Base-by-base conservation (phyloP, 805 yeast genomes). In the Metschnikowia baotianmanensis region DNA sequence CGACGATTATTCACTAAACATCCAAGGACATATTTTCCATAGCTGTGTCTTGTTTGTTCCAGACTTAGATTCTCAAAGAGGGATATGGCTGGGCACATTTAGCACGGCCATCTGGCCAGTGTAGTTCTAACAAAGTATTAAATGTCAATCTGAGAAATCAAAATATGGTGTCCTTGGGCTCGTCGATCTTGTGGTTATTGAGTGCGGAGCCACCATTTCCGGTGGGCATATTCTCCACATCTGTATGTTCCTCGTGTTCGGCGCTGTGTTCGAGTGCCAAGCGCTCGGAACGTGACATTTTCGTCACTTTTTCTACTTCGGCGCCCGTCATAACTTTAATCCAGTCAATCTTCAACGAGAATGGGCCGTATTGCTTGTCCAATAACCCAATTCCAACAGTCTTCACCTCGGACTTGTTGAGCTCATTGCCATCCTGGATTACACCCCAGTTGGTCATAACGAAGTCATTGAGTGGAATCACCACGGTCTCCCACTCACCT, bases 391-490 rank as follows among this genome's bases (percentile, higher is more conserved):
- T 63, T 2, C 96, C 96, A 15, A 86, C 67, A 4, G 90, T 82
- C 52, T 80, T 79, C 37, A 86, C 77, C 47, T 77, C 77, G 16
- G 76, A 69, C 52, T 76, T 78, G 57, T 86, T 83, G 58, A 86
- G 66, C 47, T 67, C 73, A 41, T 65, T 59, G n/a, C 72, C 73
- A 44, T 69, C 73, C 55, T 69, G 74, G 37, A 70, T 70, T 3
- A 67, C 72, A n/a, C 96, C 96, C 72, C 85, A 80, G 58, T 85
- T 86, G 17, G 95, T 87, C 62, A 86, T 71, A 37, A 87, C 89
- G 61, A 87, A 86, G 56, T 83, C 89, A 49, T 79, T 76, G 36
- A 87, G 66, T 32, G 93, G 88, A 24, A 87, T 80, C 21, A 82
- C 77, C 11, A 86, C 88, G 1, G 88, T 83, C 57, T 87, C 93